Base-by-base conservation (phyloP, 1,139 yeast genomes). In the Lodderomyces jiufengensis region DNA sequence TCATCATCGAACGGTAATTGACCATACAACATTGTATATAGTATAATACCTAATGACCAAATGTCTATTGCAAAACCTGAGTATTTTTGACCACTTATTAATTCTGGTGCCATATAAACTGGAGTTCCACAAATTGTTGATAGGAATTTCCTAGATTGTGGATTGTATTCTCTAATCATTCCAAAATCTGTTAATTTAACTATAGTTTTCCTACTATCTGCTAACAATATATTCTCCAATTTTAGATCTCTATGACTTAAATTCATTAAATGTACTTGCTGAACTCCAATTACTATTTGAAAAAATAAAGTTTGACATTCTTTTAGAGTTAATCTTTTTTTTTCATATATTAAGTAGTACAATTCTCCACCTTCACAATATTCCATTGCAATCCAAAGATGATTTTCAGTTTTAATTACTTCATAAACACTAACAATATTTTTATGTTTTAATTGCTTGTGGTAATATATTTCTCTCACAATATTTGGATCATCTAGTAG, bases 21-120 rank as follows among this genome's bases (percentile, higher is more conserved):
- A 0, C 97, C 97, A 40, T 84, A 79, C 1, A 87, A 54, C 74
- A 92, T 70, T 0, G 97, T 87, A 56, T 82, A 92, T n/a, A 92
- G 61, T n/a, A 92, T 88, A 7, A 92, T 78, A 0, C 98, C 98
- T 41, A 92, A 62, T 0, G 97, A 80, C 98, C 98, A 92, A 3
- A 85, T 78, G 56, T 92, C 98, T 5, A 82, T 73, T 40, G 83
- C 77, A 50, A 84, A 80, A 1, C 97, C 98, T 27, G 80, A 79
- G 54, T 92, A 92, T 38, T 78, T 80, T 39, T 75, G 73, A 43
- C 77, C 74, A 38, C 70, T 65, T 26, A 88, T 66, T 49, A 92
- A 66, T 53, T 92, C 98, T 0, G 98, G 98, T 0, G 98, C 97
- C 96, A 90, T 88, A 54, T 92, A 92, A 5, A 88, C 95, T 0